Conservation (phyloP, 495 filamentous ascomycete genomes). For the Talaromyces wortmannii region DNA sequence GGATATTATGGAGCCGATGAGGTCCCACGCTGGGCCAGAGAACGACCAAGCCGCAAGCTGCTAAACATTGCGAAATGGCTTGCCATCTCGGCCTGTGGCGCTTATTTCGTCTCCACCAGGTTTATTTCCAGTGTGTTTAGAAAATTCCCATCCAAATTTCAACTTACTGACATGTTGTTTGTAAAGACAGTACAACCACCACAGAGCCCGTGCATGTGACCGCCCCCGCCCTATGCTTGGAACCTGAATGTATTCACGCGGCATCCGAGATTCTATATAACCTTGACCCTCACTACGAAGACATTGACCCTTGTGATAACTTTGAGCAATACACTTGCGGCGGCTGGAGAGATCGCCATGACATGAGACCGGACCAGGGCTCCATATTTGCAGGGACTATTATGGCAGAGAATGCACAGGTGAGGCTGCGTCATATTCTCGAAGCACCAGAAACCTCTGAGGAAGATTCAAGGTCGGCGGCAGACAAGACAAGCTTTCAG, state of each 20-base stretch:
- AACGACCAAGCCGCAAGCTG: not conserved
- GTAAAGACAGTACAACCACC: not conserved
- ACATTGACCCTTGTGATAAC: constrained; percentile 61
- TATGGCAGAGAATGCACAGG: constrained; percentile 52
- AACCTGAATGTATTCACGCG: constrained; percentile 61
- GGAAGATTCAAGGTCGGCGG: constrained; percentile 22
- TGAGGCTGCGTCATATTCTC: constrained; percentile 55
- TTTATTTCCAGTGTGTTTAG: not conserved
- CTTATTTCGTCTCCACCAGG: not conserved
- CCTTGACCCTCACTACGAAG: constrained; percentile 54
- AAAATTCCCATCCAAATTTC: not conserved
- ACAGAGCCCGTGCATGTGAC: constrained; percentile 8
- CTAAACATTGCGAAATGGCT: not conserved
- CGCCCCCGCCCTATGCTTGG: constrained; percentile 37
- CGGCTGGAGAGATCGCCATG: constrained; percentile 58
- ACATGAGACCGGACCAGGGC: constrained; percentile 60
- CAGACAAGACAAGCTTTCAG: constrained; percentile 57
- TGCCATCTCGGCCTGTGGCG: not conserved
- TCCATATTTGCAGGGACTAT: constrained; percentile 51
- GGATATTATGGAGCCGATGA: not conserved
- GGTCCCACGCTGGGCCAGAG: not conserved
- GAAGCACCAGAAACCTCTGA: constrained; percentile 47
- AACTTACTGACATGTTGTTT: not conserved
- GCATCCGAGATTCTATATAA: constrained; percentile 62
- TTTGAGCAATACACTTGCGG: constrained; percentile 67